Evolutionary conservation across 257 asterid genomes (phyloP), one percentile per base, ranked within the genome.

Genomic region (Ehretia macrophylla): DNA sequence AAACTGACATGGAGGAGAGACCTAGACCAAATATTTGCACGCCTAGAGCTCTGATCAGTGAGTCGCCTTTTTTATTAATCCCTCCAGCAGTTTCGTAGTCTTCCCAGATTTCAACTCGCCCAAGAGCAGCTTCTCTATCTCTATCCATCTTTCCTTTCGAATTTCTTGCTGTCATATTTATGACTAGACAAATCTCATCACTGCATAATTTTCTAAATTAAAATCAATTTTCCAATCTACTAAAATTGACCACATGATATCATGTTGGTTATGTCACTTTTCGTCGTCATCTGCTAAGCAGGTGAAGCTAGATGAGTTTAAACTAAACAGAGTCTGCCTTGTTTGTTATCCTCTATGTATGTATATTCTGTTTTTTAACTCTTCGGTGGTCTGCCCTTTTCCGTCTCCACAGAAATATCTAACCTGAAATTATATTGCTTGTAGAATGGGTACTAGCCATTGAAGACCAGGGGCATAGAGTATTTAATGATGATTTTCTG

Each of bases 41-140:
- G 64, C 93, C 97, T 5, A 54, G 49, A 67, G 85, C 77, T 73
- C 83, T 90, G n/a, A 83, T 83, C 51, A 55, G 97, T 90, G 79
- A 76, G 97, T 78, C 51, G 51, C n/a, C n/a, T n/a, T 51, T 72
- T 58, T 45, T 8, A 57, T 60, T 53, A 6, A 50, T 17, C 53
- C 55, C 55, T 1, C 4, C 35, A 27, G 35, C 6, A 27, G 35
- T 27, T 27, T 27, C 35, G 6, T 27, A 27, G 35, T 27, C 6
- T 6, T 27, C 35, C 3, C 35, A 27, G 35, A 27, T 27, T 27
- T 6, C 3, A 6, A 1, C 6, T 6, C 35, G 4, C 35, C 35
- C 3, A 27, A 27, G 35, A 27, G 35, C 35, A 27, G 35, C 35
- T 6, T 27, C 35, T 27, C 27, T 20, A 10, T 5, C 13, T 44